Base-by-base conservation (phyloP, 441 rosid genomes). In the Aquilaria agallochum region DNA sequence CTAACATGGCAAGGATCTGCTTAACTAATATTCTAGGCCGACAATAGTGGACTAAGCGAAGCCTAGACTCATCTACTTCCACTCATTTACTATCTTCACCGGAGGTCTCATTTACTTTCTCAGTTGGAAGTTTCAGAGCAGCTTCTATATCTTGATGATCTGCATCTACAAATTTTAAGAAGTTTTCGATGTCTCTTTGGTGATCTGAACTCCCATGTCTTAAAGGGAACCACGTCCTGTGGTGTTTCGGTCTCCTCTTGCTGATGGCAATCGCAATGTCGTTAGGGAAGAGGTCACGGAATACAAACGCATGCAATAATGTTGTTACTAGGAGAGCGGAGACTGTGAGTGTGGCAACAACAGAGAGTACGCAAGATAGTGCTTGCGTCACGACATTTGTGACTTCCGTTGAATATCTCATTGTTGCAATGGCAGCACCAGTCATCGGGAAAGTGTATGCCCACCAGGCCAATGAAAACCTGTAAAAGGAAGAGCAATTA, bases 381-480 rank as follows among this genome's bases (percentile, higher is more conserved):
- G 72, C 30, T 67, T 72, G 84, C 13, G 89, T 87, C 53, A 80
- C 77, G 5, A 73, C 54, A 50, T 76, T 81, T 2, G 72, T 77
- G 5, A 79, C 90, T 74, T 78, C 89, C 13, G 74, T 75, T 31
- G 95, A 78, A 71, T 89, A 94, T 44, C 75, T 72, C 42, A 86
- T 80, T n/a, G 97, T 91, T 10, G 96, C 87, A 4, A 85, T 76
- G 20, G 97, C 92, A 1, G 90, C 95, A 2, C 93, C 83, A 0
- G 96, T 89, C 96, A 91, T 91, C 0, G 99, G 94, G 66, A 91
- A 94, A 13, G 97, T 91, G 73, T 89, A 89, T 2, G 96, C 97
- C 97, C 99, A 91, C 96, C 96, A 89, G 58, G 96, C 89, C 73
- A 85, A 70, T 32, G 96, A 91, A 69, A 95, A 91, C 81, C 92